Conservation (phyloP, 129 eudicot species). For the Artemisia tridentata region DNA sequence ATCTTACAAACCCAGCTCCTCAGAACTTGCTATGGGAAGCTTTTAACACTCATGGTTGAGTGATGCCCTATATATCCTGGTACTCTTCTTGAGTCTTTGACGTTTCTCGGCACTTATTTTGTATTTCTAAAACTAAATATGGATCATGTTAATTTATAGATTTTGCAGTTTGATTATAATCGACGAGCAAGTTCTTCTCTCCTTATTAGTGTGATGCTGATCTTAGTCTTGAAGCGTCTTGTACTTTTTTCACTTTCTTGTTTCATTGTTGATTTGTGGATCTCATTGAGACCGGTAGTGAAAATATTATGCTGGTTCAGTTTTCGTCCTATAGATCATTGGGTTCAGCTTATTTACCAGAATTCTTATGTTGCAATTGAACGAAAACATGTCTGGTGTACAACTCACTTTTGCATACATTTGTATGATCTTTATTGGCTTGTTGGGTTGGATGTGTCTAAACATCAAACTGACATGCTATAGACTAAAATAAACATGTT, state of each 20-base stretch:
- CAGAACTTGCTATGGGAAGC: conserved; percentile 43
- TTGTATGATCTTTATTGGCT: background rate
- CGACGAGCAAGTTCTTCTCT: background rate
- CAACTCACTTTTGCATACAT: background rate
- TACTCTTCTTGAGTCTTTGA: conserved; percentile 14
- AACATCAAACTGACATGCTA: too few relatives aligned
- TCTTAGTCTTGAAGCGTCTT: background rate
- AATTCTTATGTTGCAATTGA: background rate
- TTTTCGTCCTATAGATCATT: background rate
- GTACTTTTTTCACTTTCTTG: background rate
- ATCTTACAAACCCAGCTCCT: conserved; percentile 27
- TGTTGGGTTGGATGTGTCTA: too few relatives aligned
- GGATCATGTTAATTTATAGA: conserved; percentile 21
- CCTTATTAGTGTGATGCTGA: background rate
- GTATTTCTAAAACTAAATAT: conserved; percentile 14
- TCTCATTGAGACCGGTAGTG: background rate
- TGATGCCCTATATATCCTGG: background rate
- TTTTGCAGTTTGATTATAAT: conserved; percentile 13
- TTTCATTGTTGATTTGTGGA: background rate
- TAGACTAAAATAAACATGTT: too few relatives aligned
- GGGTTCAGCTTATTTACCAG: background rate
- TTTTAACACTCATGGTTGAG: conserved; percentile 38
- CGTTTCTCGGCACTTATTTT: background rate
- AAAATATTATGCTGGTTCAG: background rate
- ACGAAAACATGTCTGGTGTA: background rate